Evolutionary conservation across 2,329 filamentous ascomycete genomes (phyloP).

Genomic region (Curvularia sp.): DNA sequence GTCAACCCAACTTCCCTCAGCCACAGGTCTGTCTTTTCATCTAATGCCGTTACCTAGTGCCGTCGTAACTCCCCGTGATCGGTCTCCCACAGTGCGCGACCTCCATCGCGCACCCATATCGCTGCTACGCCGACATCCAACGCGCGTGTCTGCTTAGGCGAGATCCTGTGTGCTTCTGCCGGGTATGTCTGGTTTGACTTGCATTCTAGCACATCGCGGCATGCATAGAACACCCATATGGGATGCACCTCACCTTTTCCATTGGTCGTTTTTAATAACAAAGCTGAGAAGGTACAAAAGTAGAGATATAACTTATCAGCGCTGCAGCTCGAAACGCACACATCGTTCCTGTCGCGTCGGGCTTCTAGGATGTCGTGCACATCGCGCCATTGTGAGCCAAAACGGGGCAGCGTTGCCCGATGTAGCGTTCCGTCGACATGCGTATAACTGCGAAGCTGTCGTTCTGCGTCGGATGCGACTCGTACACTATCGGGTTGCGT

Average conservation of each 20-base stretch:
- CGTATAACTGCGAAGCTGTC: not conserved
- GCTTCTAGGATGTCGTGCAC: not conserved
- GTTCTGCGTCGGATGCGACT: not conserved
- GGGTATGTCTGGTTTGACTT: not conserved
- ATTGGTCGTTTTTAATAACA: not conserved
- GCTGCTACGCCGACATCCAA: conserved; percentile 11
- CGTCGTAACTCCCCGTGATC: not conserved
- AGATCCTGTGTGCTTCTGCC: not conserved
- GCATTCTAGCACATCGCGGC: not conserved
- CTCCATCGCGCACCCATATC: conserved; percentile 10
- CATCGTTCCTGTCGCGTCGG: not conserved
- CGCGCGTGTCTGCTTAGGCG: not conserved
- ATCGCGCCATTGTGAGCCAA: not conserved
- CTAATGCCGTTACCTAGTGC: not conserved
- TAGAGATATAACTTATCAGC: not conserved
- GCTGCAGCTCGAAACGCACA: not conserved
- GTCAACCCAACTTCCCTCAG: conserved; percentile 5
- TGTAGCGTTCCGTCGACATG: not conserved
- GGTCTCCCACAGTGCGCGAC: not conserved
- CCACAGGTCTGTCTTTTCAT: conserved; percentile 4
- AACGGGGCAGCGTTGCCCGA: not conserved
- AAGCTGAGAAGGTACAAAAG: not conserved
- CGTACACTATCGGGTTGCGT: not conserved
- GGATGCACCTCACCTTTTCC: not conserved
- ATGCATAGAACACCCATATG: not conserved